Evolutionary conservation across 352 stramenopile genomes (phyloP).

Genomic region (Globisporangium solare): DNA sequence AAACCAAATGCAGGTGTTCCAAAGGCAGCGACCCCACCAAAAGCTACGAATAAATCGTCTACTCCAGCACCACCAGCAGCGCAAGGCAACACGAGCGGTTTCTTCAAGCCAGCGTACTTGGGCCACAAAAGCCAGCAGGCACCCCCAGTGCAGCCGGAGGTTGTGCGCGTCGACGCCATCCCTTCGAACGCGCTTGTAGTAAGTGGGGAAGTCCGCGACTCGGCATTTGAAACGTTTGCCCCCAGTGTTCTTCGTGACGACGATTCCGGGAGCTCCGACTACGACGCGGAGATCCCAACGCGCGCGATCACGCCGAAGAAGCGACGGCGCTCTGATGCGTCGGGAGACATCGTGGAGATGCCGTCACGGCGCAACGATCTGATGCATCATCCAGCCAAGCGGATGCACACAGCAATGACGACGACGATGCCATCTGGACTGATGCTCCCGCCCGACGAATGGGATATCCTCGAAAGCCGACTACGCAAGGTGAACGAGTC

Average conservation of each 20-base stretch:
- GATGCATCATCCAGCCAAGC: slow-evolving; percentile 40
- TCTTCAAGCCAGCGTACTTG: background rate
- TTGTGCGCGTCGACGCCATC: background rate
- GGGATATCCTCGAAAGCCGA: slow-evolving; percentile 55
- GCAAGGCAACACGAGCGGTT: background rate
- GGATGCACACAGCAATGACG: slow-evolving; percentile 43
- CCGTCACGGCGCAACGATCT: slow-evolving; percentile 31
- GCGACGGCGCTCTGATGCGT: slow-evolving; percentile 22
- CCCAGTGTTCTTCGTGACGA: slow-evolving; percentile 25
- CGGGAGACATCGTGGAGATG: slow-evolving; percentile 40
- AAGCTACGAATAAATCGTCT: background rate
- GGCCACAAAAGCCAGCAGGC: background rate
- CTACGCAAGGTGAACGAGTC: slow-evolving; percentile 68
- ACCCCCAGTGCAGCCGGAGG: background rate
- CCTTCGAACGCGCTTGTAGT: slow-evolving; percentile 2
- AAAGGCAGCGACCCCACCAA: background rate
- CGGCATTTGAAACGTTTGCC: slow-evolving; percentile 20
- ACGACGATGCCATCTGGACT: slow-evolving; percentile 28
- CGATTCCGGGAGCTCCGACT: slow-evolving; percentile 26
- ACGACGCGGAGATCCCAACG: slow-evolving; percentile 17
- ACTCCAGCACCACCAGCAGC: background rate
- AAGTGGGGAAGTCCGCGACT: slow-evolving; percentile 10
- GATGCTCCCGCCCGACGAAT: slow-evolving; percentile 55
- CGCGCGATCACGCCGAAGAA: slow-evolving; percentile 21
- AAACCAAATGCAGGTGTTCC: background rate